Percentiles rank a stretch among this genome's conserved stretches.
Evolutionary conservation across 2,329 filamentous ascomycete genomes (phyloP).

Genomic region (Cladophialophora chaetospira): DNA sequence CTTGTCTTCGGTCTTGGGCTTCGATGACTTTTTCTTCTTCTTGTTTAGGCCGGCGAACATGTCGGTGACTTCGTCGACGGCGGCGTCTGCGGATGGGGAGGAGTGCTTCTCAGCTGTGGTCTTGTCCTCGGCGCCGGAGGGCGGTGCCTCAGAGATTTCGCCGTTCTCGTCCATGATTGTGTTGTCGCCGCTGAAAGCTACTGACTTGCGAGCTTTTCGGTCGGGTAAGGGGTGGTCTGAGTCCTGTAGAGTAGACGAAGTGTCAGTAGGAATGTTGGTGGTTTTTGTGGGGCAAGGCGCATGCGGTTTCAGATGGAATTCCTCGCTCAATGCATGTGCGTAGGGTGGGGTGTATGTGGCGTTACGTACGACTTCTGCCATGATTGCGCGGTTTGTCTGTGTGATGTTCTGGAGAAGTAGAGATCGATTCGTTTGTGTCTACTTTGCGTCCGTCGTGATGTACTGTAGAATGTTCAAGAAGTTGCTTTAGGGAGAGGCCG

Average conservation of each 20-base stretch:
- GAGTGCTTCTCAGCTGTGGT: constrained; percentile 78
- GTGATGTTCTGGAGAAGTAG: not conserved
- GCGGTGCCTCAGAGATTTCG: constrained; percentile 68
- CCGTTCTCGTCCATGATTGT: constrained; percentile 89
- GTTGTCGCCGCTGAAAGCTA: constrained; percentile 87
- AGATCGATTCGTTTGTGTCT: not conserved
- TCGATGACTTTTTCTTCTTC: constrained; percentile 66
- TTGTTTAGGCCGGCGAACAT: constrained; percentile 71
- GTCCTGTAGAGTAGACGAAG: constrained; percentile 23
- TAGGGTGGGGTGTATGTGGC: constrained; percentile 27
- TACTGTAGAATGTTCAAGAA: constrained; percentile 19
- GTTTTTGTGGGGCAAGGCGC: constrained; percentile 26
- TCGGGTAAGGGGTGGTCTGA: constrained; percentile 44
- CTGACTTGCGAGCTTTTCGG: constrained; percentile 83
- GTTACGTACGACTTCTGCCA: constrained; percentile 35
- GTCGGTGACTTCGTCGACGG: constrained; percentile 66
- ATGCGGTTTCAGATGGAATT: constrained; percentile 26
- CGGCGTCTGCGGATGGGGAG: constrained; percentile 51
- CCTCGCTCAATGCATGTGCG: constrained; percentile 17
- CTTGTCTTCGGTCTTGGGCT: constrained; percentile 59
- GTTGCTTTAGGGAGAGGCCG: not conserved
- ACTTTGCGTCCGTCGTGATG: constrained; percentile 3
- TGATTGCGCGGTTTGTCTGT: constrained; percentile 17
- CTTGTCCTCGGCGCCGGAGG: constrained; percentile 69
- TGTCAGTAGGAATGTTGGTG: constrained; percentile 17